These are phyloP conservation scores for Talaromyces thailandensis DNA, from an alignment of 495 filamentous ascomycete species.

Conservation along the genomic window DNA sequence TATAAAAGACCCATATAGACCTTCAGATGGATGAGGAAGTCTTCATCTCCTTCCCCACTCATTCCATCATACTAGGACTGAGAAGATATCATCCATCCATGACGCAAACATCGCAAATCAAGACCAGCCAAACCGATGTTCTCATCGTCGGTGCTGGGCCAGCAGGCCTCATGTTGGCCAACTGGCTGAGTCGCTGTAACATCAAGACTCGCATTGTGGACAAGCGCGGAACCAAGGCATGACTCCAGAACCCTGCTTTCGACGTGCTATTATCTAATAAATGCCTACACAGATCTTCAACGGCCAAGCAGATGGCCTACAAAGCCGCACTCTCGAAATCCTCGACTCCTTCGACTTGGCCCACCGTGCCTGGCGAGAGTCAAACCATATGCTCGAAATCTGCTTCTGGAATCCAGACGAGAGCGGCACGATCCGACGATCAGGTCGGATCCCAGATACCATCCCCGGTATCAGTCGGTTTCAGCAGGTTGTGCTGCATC, in stretches of 20 bases:
- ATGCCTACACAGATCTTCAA: conserved; percentile 17
- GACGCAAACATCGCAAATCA: not conserved
- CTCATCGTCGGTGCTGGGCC: conserved; percentile 59
- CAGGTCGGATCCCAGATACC: conserved; percentile 40
- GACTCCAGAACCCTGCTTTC: not conserved
- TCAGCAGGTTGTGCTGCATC: conserved; percentile 43
- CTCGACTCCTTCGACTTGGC: conserved; percentile 55
- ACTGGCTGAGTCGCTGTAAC: conserved; percentile 49
- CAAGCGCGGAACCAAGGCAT: conserved; percentile 43
- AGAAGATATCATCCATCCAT: not conserved
- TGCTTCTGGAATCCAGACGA: conserved; percentile 32
- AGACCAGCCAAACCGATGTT: not conserved
- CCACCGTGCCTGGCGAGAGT: conserved; percentile 50
- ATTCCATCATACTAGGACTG: too few relatives aligned
- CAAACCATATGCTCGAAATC: conserved; percentile 45
- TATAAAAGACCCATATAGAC: not conserved
- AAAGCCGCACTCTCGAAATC: conserved; percentile 52
- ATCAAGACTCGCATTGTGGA: conserved; percentile 50
- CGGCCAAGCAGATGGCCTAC: conserved; percentile 53
- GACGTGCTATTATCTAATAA: not conserved
- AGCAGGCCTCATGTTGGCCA: conserved; percentile 52
- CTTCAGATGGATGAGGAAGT: not conserved
- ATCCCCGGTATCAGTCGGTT: conserved; percentile 44
- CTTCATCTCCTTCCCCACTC: not conserved
- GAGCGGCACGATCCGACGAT: conserved; percentile 40